phyloP scores from a whole-genome alignment of 768 basidiomycete species.

The Cantharellus anzutake region DNA sequence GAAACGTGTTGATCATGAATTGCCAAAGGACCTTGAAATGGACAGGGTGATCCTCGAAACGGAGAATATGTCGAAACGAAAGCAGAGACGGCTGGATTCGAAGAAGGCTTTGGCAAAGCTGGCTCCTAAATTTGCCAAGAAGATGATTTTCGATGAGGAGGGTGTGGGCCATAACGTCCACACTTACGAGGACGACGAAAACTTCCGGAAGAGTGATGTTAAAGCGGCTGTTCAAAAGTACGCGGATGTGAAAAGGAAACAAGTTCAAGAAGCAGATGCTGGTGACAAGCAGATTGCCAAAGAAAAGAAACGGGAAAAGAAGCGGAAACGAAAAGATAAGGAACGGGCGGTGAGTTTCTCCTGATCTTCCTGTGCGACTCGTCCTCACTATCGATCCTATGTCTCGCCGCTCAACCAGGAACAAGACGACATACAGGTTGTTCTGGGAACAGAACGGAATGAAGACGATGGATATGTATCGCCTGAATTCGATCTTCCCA shows the following conservation, averaged over 20 bases:
- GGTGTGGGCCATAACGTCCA: conserved; percentile 67
- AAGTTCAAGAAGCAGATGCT: conserved; percentile 50
- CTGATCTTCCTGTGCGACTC: background rate
- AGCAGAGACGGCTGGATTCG: conserved; percentile 59
- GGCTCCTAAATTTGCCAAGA: conserved; percentile 26
- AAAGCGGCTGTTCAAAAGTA: conserved; percentile 49
- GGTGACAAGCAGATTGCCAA: conserved; percentile 65
- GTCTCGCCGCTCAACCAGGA: background rate
- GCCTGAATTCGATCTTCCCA: conserved; percentile 42
- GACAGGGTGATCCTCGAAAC: conserved; percentile 16
- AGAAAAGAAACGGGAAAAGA: conserved; percentile 82
- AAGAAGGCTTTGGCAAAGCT: conserved; percentile 42
- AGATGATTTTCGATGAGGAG: conserved; percentile 80
- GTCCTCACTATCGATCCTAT: conserved; percentile 6
- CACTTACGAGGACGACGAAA: conserved; percentile 61
- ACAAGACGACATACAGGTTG: background rate
- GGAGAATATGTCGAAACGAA: conserved; percentile 65
- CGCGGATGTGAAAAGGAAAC: conserved; percentile 50
- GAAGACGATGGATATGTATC: conserved; percentile 51
- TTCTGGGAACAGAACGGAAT: conserved; percentile 3
- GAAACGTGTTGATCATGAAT: conserved; percentile 75
- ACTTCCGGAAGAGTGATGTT: conserved; percentile 34
- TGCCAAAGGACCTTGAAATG: conserved; percentile 15
- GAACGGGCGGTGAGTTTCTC: conserved; percentile 22
- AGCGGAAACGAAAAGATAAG: conserved; percentile 72